Base-by-base conservation (phyloP, 2,329 filamentous ascomycete genomes). In the Colletotrichum trifolii region DNA sequence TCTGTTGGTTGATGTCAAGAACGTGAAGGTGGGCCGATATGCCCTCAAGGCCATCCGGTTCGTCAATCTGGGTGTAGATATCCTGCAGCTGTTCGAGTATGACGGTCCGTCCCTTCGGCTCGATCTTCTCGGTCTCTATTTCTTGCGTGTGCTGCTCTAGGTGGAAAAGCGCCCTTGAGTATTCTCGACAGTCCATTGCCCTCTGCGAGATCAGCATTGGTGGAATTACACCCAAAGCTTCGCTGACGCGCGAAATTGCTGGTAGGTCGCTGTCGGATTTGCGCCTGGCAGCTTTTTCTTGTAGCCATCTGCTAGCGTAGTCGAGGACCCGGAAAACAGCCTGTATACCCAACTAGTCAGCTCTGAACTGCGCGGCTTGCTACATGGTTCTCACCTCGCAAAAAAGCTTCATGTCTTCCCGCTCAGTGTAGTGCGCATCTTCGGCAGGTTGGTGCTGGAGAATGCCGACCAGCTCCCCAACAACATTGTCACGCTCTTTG, bases 21-120 rank as follows among this genome's bases (percentile, higher is more conserved):
- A 94, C 88, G 64, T 91, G 91, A 3, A 98, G 82, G 74, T 96
- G 91, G 17, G 93, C 89, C 2, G 95, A 97, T 66, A 99, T 95
- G 3, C 96, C 96, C 74, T 98, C 94, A 39, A 99, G 89, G 1
- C 95, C 94, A 76, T 99, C 96, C 0, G 96, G 96, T 71, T 99
- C 96, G 73, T 99, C 96, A 66, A 99, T 98, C 71, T 97, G 92
- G 1, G 93, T 93, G 76, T 99, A 99, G 15, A 99, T 97, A 57
- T 95, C 90, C 73, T 98, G 95, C 33, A 99, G 81, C 66, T 90
- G 88, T 69, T 93, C 88, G 65, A 96, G 86, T 4, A 96, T 83
- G 33, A 87, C 83, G 57, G 91, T 83, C n/a, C 85, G 80, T 25
- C 88, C 85, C 2, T 83, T 81, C 1, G 80, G 76, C 1, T 82